These are phyloP conservation scores for Neurospora africana DNA, from an alignment of 495 filamentous ascomycete genomes.

Conservation along the genomic window DNA sequence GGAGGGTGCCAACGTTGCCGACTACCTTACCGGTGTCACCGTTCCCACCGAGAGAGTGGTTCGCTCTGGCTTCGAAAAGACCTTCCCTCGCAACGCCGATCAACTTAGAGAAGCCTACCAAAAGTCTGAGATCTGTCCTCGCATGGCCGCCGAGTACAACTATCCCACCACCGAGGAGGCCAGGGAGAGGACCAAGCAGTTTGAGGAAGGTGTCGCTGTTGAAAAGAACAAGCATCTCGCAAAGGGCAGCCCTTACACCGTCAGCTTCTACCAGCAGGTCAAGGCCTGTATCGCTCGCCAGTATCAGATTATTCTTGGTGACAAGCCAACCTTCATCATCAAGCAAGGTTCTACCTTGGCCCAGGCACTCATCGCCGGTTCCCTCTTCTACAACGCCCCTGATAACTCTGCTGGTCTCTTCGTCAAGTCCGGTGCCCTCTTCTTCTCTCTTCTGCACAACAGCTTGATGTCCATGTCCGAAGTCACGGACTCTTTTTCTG, in stretches of 20 bases:
- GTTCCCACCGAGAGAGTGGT: conserved; percentile 18
- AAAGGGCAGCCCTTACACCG: conserved; percentile 39
- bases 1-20: conserved; percentile 43
- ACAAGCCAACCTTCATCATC: conserved; percentile 48
- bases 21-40: conserved; percentile 45
- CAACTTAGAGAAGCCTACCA: conserved; percentile 31
- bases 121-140: conserved; percentile 22
- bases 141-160: conserved; percentile 37
- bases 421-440: conserved; percentile 45
- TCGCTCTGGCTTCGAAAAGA: conserved; percentile 21
- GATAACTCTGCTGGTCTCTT: conserved; percentile 45
- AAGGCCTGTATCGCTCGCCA: conserved; percentile 42
- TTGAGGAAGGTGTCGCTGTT: conserved; percentile 34
- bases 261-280: conserved; percentile 46
- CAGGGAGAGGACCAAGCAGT: conserved; percentile 35
- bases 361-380: conserved; percentile 66
- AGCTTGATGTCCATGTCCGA: conserved; percentile 70
- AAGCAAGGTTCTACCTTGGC: conserved; percentile 45
- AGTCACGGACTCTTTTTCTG: conserved; percentile 57
- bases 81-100: conserved; percentile 38
- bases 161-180: conserved; percentile 38
- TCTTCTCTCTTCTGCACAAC: conserved; percentile 74
- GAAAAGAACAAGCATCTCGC: conserved; percentile 34
- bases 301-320: conserved; percentile 50
- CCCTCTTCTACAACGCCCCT: conserved; percentile 62